Conservation (phyloP, 164 flowering plant genomes). For the Annona squamosa region DNA sequence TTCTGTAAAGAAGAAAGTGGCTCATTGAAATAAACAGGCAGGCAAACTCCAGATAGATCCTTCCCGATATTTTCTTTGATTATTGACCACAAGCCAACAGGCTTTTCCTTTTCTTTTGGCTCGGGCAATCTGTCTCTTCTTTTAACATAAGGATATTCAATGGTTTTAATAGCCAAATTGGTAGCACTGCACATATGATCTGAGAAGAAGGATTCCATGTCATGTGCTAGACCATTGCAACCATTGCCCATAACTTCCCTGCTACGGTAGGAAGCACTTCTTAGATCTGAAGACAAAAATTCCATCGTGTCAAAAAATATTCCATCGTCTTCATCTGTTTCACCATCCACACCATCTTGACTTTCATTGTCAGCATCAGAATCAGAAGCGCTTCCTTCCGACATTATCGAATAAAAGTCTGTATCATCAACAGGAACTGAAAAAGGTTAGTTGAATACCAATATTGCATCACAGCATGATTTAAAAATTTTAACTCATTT, state of each 20-base stretch:
- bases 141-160: conserved; percentile 64
- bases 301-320: conserved; percentile 83
- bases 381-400: conserved; percentile 81
- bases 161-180: conserved; percentile 39
- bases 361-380: conserved; percentile 90
- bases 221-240: conserved; percentile 29
- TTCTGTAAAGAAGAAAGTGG: conserved; percentile 96
- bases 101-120: conserved; percentile 96
- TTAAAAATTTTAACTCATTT: no score
- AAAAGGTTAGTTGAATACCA: not conserved
- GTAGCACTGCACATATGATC: conserved; percentile 32
- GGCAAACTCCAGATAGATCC: conserved; percentile 95
- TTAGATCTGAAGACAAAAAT: conserved; percentile 60
- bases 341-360: conserved; percentile 75
- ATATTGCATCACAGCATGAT: no score
- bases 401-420: conserved; percentile 93
- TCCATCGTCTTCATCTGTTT: conserved; percentile 89
- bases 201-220: conserved; percentile 43
- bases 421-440: conserved; percentile 20
- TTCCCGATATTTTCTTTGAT: conserved; percentile 97
- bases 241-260: conserved; percentile 53
- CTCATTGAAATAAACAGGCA: conserved; percentile 97
- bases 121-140: conserved; percentile 90
- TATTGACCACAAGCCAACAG: conserved; percentile 94
- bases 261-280: conserved; percentile 79